Conservation (phyloP, 495 filamentous ascomycete species). For the Venustampulla echinocandica region DNA sequence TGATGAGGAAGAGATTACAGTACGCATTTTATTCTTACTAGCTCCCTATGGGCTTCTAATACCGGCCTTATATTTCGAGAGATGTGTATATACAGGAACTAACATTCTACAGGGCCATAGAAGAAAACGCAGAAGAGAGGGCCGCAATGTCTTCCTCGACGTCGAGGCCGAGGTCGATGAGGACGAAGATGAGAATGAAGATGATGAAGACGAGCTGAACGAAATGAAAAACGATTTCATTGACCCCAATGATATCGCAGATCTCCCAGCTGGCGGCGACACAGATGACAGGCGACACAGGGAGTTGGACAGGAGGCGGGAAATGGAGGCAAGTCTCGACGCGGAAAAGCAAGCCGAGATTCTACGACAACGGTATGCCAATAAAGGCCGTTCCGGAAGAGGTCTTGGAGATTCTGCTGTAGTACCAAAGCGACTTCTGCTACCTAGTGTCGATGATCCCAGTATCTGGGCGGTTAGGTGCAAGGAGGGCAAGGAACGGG, state of each 20-base stretch:
- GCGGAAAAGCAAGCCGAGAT: conserved; percentile 87
- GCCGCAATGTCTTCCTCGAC: conserved; percentile 79
- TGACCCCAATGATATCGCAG: conserved; percentile 80
- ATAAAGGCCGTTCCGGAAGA: conserved; percentile 48
- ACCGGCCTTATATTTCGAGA: conserved; percentile 1
- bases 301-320: conserved; percentile 85
- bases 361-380: conserved; percentile 75
- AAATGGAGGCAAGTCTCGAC: conserved; percentile 75
- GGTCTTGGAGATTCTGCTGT: conserved; percentile 51
- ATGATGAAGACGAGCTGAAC: conserved; percentile 79
- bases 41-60: not conserved
- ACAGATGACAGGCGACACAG: conserved; percentile 87
- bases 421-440: conserved; percentile 77
- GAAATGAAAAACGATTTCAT: conserved; percentile 70
- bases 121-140: conserved; percentile 64
- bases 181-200: conserved; percentile 81
- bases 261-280: conserved; percentile 68
- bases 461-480: conserved; percentile 92
- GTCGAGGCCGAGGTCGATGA: conserved; percentile 94
- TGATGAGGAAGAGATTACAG: conserved; percentile 50
- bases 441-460: conserved; percentile 90
- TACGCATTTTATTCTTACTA: conserved; percentile 24
- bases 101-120: conserved; percentile 51
- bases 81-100: too few species aligned
- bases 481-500: conserved; percentile 89